A percentile compares a stretch with the other conserved stretches of the same genome.
Conservation (phyloP, 83 land plant genomes). For the Thuja plicata region DNA sequence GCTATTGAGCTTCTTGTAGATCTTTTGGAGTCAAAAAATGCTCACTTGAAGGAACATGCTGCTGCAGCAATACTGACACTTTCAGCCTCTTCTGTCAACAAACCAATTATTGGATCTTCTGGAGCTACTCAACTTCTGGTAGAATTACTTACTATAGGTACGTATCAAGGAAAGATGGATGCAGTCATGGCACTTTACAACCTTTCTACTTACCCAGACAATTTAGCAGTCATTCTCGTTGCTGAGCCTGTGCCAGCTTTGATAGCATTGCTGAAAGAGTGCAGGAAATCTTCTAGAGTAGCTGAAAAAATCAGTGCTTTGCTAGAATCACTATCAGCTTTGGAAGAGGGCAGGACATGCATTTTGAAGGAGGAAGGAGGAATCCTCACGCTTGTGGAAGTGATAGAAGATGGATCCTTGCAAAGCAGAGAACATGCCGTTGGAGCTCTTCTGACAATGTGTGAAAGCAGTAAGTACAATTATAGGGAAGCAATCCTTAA, state of each 20-base stretch:
- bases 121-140: slow-evolving; percentile 78
- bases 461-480: slow-evolving; percentile 50
- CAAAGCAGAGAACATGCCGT: slow-evolving; percentile 74
- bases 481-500: slow-evolving; percentile 68
- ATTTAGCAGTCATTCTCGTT: slow-evolving; percentile 26
- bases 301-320: slow-evolving; percentile 59
- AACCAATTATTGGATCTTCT: slow-evolving; percentile 55
- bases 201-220: slow-evolving; percentile 42
- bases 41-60: slow-evolving; percentile 55
- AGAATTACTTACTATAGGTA: slow-evolving; percentile 50
- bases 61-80: slow-evolving; percentile 74
- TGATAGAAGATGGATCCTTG: slow-evolving; percentile 67
- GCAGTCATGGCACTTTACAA: slow-evolving; percentile 66
- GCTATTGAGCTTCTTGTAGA: slow-evolving; percentile 60
- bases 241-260: slow-evolving; percentile 35
- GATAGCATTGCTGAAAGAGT: slow-evolving; percentile 35
- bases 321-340: slow-evolving; percentile 51
- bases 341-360: slow-evolving; percentile 56
- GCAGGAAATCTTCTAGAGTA: slow-evolving; percentile 65
- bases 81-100: slow-evolving; percentile 64
- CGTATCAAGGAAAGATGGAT: slow-evolving; percentile 49
- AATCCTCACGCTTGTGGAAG: slow-evolving; percentile 69
- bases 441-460: slow-evolving; percentile 66
- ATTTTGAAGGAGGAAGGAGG: slow-evolving; percentile 64
- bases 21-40: slow-evolving; percentile 41